Conservation (phyloP, 1,284 basidiomycete genomes). For the Cryptococcus floricola region DNA sequence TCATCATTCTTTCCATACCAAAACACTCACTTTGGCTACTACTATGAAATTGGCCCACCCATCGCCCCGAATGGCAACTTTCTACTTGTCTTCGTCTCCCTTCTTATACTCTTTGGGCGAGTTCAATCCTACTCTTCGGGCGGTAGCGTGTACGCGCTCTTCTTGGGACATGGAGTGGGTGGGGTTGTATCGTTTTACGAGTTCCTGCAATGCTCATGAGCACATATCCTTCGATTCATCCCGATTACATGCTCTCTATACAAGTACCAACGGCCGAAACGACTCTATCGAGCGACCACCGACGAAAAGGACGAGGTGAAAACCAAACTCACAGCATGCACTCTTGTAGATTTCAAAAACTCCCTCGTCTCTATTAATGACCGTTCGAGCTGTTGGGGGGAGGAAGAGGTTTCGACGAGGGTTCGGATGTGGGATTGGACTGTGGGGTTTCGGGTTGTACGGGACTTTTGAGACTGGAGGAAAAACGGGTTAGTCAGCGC, state of each 20-base stretch:
- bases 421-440: conserved; percentile 58
- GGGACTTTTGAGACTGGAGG: conserved; percentile 53
- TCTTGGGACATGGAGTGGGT: conserved; percentile 69
- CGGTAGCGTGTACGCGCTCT: conserved; percentile 76
- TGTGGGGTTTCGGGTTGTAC: conserved; percentile 52
- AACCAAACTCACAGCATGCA: conserved; percentile 55
- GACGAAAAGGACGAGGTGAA: background rate
- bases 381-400: conserved; percentile 34
- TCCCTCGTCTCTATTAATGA: conserved; percentile 64
- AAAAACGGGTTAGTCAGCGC: conserved; percentile 6
- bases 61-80: too few relatives aligned
- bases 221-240: background rate
- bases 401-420: conserved; percentile 51
- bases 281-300: too few relatives aligned
- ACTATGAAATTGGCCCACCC: too few relatives aligned
- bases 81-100: too few relatives aligned
- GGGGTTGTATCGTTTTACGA: conserved; percentile 83
- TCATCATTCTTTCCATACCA: too few relatives aligned
- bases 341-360: conserved; percentile 67
- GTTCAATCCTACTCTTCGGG: conserved; percentile 73
- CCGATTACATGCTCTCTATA: background rate
- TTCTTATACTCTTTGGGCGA: conserved; percentile 42
- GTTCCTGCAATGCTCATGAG: conserved; percentile 50
- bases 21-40: too few relatives aligned
- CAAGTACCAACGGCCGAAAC: too few relatives aligned